These are phyloP conservation scores for Starmerella khaoyaiensis DNA, from an alignment of 805 yeast genomes.

Conservation along the genomic window DNA sequence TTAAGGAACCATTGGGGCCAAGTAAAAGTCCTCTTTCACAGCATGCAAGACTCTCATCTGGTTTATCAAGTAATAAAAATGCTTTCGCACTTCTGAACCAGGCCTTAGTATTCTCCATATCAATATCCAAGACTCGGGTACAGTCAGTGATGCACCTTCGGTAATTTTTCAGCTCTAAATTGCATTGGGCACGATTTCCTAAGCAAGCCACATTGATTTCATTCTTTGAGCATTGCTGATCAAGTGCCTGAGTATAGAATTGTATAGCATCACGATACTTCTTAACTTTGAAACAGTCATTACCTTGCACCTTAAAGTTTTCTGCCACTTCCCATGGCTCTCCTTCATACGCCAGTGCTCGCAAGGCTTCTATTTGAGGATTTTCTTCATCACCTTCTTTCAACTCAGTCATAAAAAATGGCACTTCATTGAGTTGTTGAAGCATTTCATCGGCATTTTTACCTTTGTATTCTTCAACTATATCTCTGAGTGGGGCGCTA, in stretches of 20 bases:
- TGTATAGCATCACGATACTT: slow-evolving; percentile 65
- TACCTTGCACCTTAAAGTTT: slow-evolving; percentile 86
- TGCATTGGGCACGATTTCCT: slow-evolving; percentile 83
- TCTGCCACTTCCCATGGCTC: slow-evolving; percentile 85
- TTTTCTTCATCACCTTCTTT: slow-evolving; percentile 51
- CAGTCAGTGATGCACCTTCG: slow-evolving; percentile 81
- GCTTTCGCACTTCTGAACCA: slow-evolving; percentile 77
- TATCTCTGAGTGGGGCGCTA: slow-evolving; percentile 18
- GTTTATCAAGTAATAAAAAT: slow-evolving; percentile 49
- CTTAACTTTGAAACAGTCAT: slow-evolving; percentile 63
- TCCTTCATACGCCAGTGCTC: slow-evolving; percentile 87
- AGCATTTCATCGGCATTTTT: slow-evolving; percentile 66
- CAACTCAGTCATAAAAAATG: slow-evolving; percentile 79
- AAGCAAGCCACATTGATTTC: slow-evolving; percentile 40
- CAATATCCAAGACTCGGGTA: slow-evolving; percentile 42
- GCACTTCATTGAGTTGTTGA: slow-evolving; percentile 66
- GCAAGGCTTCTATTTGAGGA: slow-evolving; percentile 68
- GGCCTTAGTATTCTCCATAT: slow-evolving; percentile 69
- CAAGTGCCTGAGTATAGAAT: slow-evolving; percentile 68
- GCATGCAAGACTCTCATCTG: slow-evolving; percentile 59
- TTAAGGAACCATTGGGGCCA: slow-evolving; percentile 50
- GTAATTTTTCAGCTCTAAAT: slow-evolving; percentile 71
- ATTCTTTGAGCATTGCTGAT: slow-evolving; percentile 33
- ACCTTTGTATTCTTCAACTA: slow-evolving; percentile 29
- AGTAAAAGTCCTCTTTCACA: slow-evolving; percentile 50